phyloP scores from a whole-genome alignment of 164 flowering plant species.

The Aristolochia californica region DNA sequence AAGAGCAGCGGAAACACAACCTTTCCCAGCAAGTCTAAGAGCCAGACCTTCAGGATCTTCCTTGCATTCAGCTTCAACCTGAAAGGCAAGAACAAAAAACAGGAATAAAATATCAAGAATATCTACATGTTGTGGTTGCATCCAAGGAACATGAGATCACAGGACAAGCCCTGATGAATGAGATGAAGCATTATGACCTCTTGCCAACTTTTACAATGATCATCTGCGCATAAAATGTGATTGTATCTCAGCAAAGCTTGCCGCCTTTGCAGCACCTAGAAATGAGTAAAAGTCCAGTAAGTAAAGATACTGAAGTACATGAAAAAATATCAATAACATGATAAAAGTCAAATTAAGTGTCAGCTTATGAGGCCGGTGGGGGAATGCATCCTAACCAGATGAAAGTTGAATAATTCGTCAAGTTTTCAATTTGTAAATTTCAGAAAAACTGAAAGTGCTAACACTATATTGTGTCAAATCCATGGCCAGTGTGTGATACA shows the following conservation, averaged over 20 bases:
- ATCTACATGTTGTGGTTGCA: neutral
- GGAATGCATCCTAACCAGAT: no score
- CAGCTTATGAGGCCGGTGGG: no score
- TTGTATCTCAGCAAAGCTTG: slow-evolving; percentile 79
- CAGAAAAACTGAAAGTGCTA: no score
- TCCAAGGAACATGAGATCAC: neutral
- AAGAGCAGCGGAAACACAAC: slow-evolving; percentile 96
- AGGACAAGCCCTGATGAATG: neutral
- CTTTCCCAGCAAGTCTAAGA: slow-evolving; percentile 91
- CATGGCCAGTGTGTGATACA: no score
- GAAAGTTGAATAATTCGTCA: no score
- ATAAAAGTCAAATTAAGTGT: neutral
- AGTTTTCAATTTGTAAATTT: no score
- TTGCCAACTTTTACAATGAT: slow-evolving; percentile 85
- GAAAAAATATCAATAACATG: neutral
- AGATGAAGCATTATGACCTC: slow-evolving; percentile 40
- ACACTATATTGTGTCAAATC: no score
- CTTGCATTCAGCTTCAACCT: slow-evolving; percentile 93
- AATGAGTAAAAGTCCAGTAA: slow-evolving; percentile 5
- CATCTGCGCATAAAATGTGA: slow-evolving; percentile 83
- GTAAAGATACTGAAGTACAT: slow-evolving; percentile 1
- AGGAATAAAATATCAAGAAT: neutral
- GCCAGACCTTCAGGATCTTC: slow-evolving; percentile 98
- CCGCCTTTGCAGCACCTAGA: slow-evolving; percentile 67
- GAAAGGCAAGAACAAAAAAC: slow-evolving; percentile 6